Evolutionary conservation across 2,329 filamentous ascomycete genomes (phyloP), one percentile per base, ranked within the genome.

Genomic region (Cladophialophora carrionii): DNA sequence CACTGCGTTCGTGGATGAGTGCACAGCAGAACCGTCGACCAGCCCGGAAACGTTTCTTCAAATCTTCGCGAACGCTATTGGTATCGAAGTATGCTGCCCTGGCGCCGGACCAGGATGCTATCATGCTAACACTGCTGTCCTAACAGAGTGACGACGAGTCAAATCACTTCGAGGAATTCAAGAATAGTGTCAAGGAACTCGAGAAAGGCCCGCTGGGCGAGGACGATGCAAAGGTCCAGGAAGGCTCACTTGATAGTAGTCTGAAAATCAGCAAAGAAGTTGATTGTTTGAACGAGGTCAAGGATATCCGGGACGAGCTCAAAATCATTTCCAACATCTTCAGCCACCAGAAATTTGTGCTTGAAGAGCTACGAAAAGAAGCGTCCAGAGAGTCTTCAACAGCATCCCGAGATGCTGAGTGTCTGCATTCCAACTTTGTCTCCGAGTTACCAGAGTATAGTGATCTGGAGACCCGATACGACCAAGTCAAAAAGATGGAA

Each of bases 261-360:
- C 46, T 49, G 46, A 49, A 49, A 22, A 49, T 49, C 22, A 24
- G 46, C 46, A 49, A 49, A 8, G n/a, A 49, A 49, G 46, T 49
- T 49, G 46, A 49, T 49, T 49, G 46, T 49, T n/a, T 49, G 46
- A 49, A 49, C 22, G 46, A 49, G 22, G 22, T 49, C n/a, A 20
- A 49, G 22, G 46, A 49, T 20, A 49, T 49, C n/a, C 46, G 46
- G 22, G 46, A 49, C 22, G 46, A 49, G 22, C 46, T 49, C n/a
- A 49, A 49, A n/a, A 49, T 49, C 8, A 49, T 49, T n/a, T 49
- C 46, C 6, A 49, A n/a, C 22, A 24, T 49, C n/a, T 49, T 49
- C 46, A 49, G 46, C n/a, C n/a, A 49, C 46, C 46, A 49, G 22
- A 49, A 2, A 14, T 49, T 49, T 17, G 46, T 49, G n/a, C 46